phyloP scores from a whole-genome alignment of 1,284 basidiomycete species.

The Cutaneotrichosporon daszewskae region DNA sequence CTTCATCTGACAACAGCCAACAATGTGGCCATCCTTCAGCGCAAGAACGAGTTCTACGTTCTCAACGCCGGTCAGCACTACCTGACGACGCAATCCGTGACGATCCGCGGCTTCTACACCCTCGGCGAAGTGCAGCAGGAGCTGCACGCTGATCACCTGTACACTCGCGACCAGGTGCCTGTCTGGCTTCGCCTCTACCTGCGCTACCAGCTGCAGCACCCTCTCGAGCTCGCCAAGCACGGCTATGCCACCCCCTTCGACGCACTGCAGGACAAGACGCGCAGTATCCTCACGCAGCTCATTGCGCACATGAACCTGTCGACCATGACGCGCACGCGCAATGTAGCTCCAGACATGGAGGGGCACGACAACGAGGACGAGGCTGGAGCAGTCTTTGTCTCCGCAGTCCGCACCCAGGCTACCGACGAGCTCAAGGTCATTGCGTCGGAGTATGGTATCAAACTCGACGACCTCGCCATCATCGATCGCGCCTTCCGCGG shows the following conservation, averaged over 20 bases:
- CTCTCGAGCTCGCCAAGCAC: slow-evolving; percentile 11
- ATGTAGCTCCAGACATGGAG: slow-evolving; percentile 7
- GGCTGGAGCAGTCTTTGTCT: slow-evolving; percentile 11
- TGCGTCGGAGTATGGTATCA: slow-evolving; percentile 15
- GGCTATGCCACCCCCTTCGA: slow-evolving; percentile 15
- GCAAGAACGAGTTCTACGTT: slow-evolving; percentile 11
- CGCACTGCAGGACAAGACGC: slow-evolving; percentile 19
- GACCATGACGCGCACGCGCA: slow-evolving; percentile 13
- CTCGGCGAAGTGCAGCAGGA: slow-evolving; percentile 16
- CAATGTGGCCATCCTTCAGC: slow-evolving; percentile 15
- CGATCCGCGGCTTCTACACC: slow-evolving; percentile 11
- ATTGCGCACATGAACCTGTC: slow-evolving; percentile 14
- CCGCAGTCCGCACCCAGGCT: slow-evolving; percentile 13
- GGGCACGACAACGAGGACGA: slow-evolving; percentile 6
- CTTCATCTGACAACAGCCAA: too few species aligned
- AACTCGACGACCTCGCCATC: slow-evolving; percentile 15
- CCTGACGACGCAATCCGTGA: slow-evolving; percentile 8
- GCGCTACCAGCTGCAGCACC: slow-evolving; percentile 12
- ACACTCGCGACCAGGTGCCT: slow-evolving; percentile 17
- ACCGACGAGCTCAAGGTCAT: slow-evolving; percentile 16
- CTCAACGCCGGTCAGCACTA: slow-evolving; percentile 16
- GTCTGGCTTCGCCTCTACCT: slow-evolving; percentile 18
- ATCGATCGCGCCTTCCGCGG: slow-evolving; percentile 16
- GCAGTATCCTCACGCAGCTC: slow-evolving; percentile 16
- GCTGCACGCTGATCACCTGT: slow-evolving; percentile 13